Percentiles rank a stretch among this genome's conserved stretches.
These are phyloP conservation scores for Meira nashicola DNA, from an alignment of 1,284 basidiomycete genomes.

Conservation along the genomic window DNA sequence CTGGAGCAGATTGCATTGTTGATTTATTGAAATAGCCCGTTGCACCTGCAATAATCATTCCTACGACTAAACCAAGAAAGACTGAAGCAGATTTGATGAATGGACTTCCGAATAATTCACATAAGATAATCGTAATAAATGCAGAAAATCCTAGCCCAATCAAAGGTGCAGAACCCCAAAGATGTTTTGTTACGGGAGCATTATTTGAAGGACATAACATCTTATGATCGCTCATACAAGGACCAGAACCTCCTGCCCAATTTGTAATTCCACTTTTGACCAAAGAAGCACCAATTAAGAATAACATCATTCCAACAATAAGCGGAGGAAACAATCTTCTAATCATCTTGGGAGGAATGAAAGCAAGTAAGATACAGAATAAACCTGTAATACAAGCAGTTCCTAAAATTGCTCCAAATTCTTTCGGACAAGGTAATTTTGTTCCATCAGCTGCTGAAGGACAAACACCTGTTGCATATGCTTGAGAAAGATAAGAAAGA, in stretches of 20 bases:
- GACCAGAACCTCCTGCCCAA: slow-evolving; percentile 25
- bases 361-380: slow-evolving; percentile 19
- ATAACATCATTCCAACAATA: slow-evolving; percentile 25
- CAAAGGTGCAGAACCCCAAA: slow-evolving; percentile 23
- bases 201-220: slow-evolving; percentile 18
- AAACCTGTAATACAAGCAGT: slow-evolving; percentile 21
- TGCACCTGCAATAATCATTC: slow-evolving; percentile 27
- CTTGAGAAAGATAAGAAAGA: slow-evolving; percentile 22
- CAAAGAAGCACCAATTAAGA: slow-evolving; percentile 20
- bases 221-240: slow-evolving; percentile 18
- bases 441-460: slow-evolving; percentile 11
- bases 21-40: slow-evolving; percentile 25
- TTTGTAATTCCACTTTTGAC: slow-evolving; percentile 23
- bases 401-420: slow-evolving; percentile 21
- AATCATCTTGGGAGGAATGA: slow-evolving; percentile 23
- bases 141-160: slow-evolving; percentile 26
- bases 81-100: slow-evolving; percentile 29
- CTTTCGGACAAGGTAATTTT: slow-evolving; percentile 22
- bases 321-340: slow-evolving; percentile 26
- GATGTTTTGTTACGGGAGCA: slow-evolving; percentile 11
- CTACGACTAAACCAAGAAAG: slow-evolving; percentile 23
- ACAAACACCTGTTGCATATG: slow-evolving; percentile 20
- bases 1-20: slow-evolving; percentile 17
- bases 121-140: slow-evolving; percentile 23
- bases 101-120: slow-evolving; percentile 28